Evolutionary conservation across 1,284 basidiomycete species (phyloP).

Genomic region (Uromyces viciae-fabae): DNA sequence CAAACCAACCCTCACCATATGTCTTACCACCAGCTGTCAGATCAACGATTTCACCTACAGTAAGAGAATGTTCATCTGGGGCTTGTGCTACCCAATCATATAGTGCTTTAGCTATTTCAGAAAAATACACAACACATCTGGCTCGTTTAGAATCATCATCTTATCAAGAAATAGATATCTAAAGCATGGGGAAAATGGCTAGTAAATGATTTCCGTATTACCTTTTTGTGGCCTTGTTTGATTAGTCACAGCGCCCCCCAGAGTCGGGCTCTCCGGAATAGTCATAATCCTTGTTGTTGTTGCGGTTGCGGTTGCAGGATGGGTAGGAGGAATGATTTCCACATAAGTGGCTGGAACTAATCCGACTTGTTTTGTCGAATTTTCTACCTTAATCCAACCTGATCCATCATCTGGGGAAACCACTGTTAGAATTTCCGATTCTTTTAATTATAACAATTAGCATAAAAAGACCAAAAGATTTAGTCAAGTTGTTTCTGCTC

Average conservation of each 20-base stretch:
- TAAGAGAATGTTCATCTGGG: constrained; percentile 66
- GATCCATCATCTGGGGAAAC: constrained; percentile 73
- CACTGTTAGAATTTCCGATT: constrained; percentile 63
- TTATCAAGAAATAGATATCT: background rate
- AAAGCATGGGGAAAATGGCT: background rate
- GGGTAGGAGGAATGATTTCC: constrained; percentile 53
- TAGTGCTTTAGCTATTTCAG: constrained; percentile 63
- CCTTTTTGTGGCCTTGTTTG: constrained; percentile 59
- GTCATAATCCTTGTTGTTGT: background rate
- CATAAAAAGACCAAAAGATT: constrained; percentile 23
- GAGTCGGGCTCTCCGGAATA: background rate
- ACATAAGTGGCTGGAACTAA: constrained; percentile 75
- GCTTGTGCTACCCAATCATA: constrained; percentile 68
- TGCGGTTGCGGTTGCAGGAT: background rate
- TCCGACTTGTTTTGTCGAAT: constrained; percentile 63
- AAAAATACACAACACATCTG: too few relatives aligned
- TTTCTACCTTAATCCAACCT: constrained; percentile 74
- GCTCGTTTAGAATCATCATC: constrained; percentile 5
- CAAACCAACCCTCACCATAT: constrained; percentile 48
- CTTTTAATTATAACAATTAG: constrained; percentile 56
- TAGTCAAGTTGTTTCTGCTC: too few relatives aligned
- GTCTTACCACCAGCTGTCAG: constrained; percentile 57
- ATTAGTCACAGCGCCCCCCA: constrained; percentile 55
- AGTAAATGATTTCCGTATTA: background rate
- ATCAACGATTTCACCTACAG: constrained; percentile 64